phyloP scores from a whole-genome alignment of 208 protist species.

The Trypanosoma cruzi region DNA sequence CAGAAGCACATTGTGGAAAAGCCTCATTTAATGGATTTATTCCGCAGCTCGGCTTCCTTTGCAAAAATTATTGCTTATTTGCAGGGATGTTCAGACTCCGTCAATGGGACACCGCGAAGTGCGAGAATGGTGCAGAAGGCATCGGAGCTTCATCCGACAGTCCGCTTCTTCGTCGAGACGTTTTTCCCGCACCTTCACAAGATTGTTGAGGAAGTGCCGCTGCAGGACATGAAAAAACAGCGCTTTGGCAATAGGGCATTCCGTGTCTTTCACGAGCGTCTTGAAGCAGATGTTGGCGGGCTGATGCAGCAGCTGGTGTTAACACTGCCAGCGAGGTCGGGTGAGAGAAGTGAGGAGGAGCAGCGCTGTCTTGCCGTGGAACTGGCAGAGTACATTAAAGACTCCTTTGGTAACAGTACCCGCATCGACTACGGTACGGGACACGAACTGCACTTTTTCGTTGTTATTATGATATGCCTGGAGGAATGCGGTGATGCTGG shows the following conservation, averaged over 20 bases:
- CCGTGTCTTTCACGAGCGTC: conserved; percentile 61
- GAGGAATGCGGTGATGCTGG: conserved; percentile 68
- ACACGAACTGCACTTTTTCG: conserved; percentile 98
- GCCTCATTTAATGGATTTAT: conserved; percentile 59
- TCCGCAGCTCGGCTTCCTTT: conserved; percentile 62
- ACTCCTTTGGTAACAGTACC: conserved; percentile 95
- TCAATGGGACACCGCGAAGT: conserved; percentile 28
- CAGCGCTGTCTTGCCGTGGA: conserved; percentile 58
- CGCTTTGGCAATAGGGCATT: conserved; percentile 90
- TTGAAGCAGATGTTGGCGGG: conserved; percentile 46
- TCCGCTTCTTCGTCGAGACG: conserved; percentile 42
- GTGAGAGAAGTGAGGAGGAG: conserved; percentile 11
- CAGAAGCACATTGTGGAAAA: conserved; percentile 71
- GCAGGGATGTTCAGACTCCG: conserved; percentile 54
- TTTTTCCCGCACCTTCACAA: conserved; percentile 61
- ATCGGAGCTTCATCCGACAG: conserved; percentile 34
- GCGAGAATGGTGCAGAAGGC: conserved; percentile 18
- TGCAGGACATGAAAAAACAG: conserved; percentile 78
- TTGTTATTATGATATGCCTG: conserved; percentile 92
- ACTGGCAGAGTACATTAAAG: conserved; percentile 90
- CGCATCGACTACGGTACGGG: conserved; percentile 99
- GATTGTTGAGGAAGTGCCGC: conserved; percentile 67
- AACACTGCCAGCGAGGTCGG: conserved; percentile 33
- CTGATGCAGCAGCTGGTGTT: conserved; percentile 57
- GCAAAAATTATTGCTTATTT: conserved; percentile 70